Percentiles rank a stretch among this genome's conserved stretches.
phyloP scores from a whole-genome alignment of 305 asterid genomes.

The Fraxinus angustifolia region DNA sequence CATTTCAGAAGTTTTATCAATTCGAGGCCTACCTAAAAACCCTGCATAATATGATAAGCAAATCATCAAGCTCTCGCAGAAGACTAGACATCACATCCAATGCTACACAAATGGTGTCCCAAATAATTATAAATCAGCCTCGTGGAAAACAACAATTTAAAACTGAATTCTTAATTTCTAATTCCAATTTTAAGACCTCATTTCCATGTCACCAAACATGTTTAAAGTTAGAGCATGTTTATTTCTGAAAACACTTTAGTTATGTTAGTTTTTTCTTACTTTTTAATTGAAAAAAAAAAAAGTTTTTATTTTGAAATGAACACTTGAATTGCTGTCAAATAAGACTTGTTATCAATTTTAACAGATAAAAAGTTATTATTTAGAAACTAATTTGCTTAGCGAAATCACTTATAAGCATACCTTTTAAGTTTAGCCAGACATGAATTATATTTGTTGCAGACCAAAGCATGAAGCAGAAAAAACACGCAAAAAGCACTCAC shows the following conservation, averaged over 20 bases:
- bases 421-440: neutral
- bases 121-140: neutral
- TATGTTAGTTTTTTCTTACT: neutral
- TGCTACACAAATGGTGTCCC: neutral
- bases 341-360: neutral
- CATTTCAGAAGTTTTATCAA: slow-evolving; percentile 45
- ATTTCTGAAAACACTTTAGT: neutral
- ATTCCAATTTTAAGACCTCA: neutral
- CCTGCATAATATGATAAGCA: slow-evolving; percentile 36
- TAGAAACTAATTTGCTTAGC: neutral
- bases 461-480: neutral
- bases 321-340: neutral
- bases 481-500: slow-evolving; percentile 31
- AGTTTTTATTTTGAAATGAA: neutral
- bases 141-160: neutral
- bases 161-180: neutral
- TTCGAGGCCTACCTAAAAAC: slow-evolving; percentile 42
- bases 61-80: neutral
- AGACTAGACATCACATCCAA: neutral
- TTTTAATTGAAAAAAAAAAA: neutral
- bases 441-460: neutral
- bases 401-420: neutral
- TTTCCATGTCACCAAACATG: neutral
- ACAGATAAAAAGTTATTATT: neutral
- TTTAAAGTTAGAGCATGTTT: neutral